These are phyloP conservation scores for Wickerhamiella kurtzmanii DNA, from an alignment of 805 yeast species.

Conservation along the genomic window DNA sequence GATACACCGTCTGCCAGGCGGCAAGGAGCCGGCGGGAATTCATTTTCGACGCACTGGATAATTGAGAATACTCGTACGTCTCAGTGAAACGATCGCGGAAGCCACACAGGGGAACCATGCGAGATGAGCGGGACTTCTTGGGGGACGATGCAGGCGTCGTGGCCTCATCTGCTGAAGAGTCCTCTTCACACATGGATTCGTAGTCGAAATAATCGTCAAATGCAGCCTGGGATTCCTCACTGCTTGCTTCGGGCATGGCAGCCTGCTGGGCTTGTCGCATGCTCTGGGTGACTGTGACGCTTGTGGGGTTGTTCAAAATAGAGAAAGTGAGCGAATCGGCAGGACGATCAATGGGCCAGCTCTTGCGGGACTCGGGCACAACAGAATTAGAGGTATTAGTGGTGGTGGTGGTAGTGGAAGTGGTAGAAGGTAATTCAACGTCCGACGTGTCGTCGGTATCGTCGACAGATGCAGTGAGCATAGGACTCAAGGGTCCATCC, in stretches of 20 bases:
- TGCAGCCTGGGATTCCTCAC: slow-evolving; percentile 2
- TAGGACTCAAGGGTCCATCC: neutral
- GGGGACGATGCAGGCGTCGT: neutral
- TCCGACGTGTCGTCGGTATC: too few relatives aligned
- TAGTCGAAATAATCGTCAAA: slow-evolving; percentile 20
- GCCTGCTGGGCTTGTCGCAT: neutral
- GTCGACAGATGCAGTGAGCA: neutral
- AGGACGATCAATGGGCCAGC: slow-evolving; percentile 19
- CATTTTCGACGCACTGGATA: slow-evolving; percentile 15
- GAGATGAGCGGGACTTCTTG: slow-evolving; percentile 5
- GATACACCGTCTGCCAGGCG: slow-evolving; percentile 20
- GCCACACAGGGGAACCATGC: slow-evolving; percentile 15
- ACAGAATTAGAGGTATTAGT: neutral
- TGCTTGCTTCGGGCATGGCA: slow-evolving; percentile 1
- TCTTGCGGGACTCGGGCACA: neutral
- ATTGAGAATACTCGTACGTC: neutral
- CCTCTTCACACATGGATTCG: slow-evolving; percentile 15
- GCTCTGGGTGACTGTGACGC: slow-evolving; percentile 1
- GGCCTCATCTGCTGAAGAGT: slow-evolving; percentile 1
- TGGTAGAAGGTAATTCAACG: too few relatives aligned
- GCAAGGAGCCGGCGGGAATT: slow-evolving; percentile 18
- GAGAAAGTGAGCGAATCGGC: slow-evolving; percentile 20
- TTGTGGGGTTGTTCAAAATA: slow-evolving; percentile 8
- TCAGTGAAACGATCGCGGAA: slow-evolving; percentile 8
- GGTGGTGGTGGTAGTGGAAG: neutral